phyloP scores from a whole-genome alignment of 148 eudicot genomes.

The Cornus controversa region DNA sequence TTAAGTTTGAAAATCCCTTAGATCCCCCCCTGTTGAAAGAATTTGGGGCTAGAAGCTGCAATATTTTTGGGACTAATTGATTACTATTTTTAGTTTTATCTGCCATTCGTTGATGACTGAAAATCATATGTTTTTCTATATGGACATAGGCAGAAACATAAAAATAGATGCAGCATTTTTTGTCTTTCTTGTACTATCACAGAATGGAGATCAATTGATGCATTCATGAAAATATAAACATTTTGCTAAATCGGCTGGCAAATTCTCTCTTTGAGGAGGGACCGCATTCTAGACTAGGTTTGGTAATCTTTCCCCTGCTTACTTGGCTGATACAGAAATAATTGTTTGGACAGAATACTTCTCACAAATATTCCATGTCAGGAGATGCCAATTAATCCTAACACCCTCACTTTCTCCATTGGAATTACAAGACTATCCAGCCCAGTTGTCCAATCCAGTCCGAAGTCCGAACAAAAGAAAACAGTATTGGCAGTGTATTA shows the following conservation, averaged over 20 bases:
- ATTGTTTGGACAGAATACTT: background rate
- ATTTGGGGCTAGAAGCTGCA: background rate
- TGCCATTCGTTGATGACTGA: background rate
- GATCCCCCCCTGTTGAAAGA: background rate
- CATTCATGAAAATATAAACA: background rate
- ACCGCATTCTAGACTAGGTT: constrained; percentile 1
- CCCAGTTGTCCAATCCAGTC: background rate
- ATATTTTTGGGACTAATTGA: background rate
- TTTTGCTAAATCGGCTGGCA: background rate
- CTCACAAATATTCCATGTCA: background rate
- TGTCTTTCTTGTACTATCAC: background rate
- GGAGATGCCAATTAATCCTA: background rate
- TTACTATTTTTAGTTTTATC: background rate
- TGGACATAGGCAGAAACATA: background rate
- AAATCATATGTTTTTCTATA: background rate
- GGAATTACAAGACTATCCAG: background rate
- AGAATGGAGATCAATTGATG: background rate
- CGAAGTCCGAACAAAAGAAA: background rate
- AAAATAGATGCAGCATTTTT: background rate
- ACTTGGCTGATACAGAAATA: background rate
- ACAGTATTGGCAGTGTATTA: background rate
- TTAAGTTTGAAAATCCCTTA: background rate
- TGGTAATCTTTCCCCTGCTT: background rate
- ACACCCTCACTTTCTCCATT: background rate
- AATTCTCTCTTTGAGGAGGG: background rate